These are phyloP conservation scores for Grosmannia huntii DNA, from an alignment of 2,329 filamentous ascomycete species.

Conservation along the genomic window DNA sequence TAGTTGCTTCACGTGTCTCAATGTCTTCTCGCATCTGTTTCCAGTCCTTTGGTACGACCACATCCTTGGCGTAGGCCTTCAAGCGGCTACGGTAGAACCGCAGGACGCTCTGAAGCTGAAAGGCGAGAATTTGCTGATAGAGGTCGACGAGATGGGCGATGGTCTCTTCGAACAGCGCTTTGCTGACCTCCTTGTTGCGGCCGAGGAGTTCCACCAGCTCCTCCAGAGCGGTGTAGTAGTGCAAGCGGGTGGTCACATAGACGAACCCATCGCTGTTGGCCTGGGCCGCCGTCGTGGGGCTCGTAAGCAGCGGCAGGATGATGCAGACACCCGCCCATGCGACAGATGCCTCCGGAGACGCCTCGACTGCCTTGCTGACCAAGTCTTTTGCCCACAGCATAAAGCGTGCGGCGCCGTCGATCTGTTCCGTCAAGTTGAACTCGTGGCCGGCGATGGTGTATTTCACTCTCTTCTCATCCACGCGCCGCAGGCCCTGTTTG, in stretches of 20 bases:
- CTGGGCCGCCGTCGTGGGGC: conserved; percentile 15
- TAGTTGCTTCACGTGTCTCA: not conserved
- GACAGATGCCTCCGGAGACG: conserved; percentile 19
- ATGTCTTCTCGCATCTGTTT: conserved; percentile 7
- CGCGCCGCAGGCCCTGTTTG: conserved; percentile 8
- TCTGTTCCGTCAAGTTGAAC: conserved; percentile 12
- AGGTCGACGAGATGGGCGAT: conserved; percentile 14
- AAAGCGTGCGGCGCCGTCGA: conserved; percentile 12
- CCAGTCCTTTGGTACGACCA: conserved; percentile 12
- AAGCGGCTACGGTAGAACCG: conserved; percentile 16
- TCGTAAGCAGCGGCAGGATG: conserved; percentile 22
- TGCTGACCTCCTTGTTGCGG: not conserved
- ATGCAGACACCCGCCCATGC: conserved; percentile 23
- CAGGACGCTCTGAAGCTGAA: conserved; percentile 21
- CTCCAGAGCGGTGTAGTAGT: conserved; percentile 21
- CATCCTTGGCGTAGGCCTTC: conserved; percentile 8
- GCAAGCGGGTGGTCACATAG: conserved; percentile 21
- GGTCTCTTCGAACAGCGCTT: conserved; percentile 9
- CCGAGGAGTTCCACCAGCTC: conserved; percentile 10
- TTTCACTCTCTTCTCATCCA: conserved; percentile 11
- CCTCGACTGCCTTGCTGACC: conserved; percentile 17
- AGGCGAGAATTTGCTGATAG: conserved; percentile 22
- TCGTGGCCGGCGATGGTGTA: conserved; percentile 13
- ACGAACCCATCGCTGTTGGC: conserved; percentile 20
- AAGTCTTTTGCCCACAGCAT: conserved; percentile 14